Base-by-base conservation (phyloP, 2,329 filamentous ascomycete genomes). In the Plectosphaerella sp. region DNA sequence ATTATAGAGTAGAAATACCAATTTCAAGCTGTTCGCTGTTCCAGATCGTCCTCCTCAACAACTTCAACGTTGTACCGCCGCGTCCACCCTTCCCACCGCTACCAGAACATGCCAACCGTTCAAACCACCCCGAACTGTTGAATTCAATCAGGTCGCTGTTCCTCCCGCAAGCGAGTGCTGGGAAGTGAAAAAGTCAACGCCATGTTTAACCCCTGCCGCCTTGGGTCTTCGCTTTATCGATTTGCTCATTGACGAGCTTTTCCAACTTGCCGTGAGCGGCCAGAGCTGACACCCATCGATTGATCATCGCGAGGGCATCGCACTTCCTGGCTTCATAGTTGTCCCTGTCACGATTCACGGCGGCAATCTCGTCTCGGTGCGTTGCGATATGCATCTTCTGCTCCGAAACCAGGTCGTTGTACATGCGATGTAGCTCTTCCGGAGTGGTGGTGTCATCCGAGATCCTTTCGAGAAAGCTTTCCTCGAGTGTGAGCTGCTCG, bases 281-380 rank as follows among this genome's bases (percentile, higher is more conserved):
- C 52, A 95, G 75, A 55, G 80, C 81, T 57, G 79, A 78, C 45
- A 92, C 68, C 84, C 89, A 93, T 37, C 69, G 73, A 59, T 88
- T 83, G 20, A 93, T 76, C 1, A 84, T 81, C 1, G 83, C 82
- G 1, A 82, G 84, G 62, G 88, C 89, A 62, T 95, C 88, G 61
- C 83, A 78, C 60, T 80, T 78, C 3, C 84, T 73, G 25, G 77
- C 76, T 20, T 71, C 69, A 4, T 83, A 80, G 46, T 78, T 76
- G 45, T 74, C 68, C 20, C 79, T 72, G 52, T 83, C 79, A 12
- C 76, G 74, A 2, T 69, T 70, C 39, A 76, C 68, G 14, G 59
- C 59, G 6, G 67, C 64, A 35, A 73, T 58, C 60, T 85, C 82
- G n/a, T 72, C 70, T 15, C 72, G 65, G 51, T 82, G 80, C 51